Conservation (phyloP, 805 yeast genomes). For the Metschnikowia anglica region DNA sequence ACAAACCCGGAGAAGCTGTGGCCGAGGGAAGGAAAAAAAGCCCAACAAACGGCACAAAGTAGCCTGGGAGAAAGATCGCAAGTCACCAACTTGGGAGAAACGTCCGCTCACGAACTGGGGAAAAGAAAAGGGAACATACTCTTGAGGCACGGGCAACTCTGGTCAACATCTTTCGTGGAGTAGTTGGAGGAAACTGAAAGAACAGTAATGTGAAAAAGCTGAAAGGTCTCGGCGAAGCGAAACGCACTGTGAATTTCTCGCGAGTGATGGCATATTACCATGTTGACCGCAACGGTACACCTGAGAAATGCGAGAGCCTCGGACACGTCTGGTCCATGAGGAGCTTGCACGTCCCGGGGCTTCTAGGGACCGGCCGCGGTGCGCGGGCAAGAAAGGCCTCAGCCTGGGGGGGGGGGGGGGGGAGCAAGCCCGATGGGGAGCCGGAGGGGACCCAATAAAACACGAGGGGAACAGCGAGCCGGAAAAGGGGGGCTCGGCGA, state of each 20-base stretch:
- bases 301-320: slow-evolving; percentile 12
- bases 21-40: no score
- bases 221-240: slow-evolving; percentile 1
- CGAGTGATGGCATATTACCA: slow-evolving; percentile 12
- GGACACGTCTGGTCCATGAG: slow-evolving; percentile 27
- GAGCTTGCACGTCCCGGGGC: slow-evolving; percentile 5
- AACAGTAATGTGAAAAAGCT: slow-evolving; percentile 8
- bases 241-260: slow-evolving; percentile 2
- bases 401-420: no score
- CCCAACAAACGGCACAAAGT: background rate
- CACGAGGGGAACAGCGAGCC: no score
- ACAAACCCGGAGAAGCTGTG: no score
- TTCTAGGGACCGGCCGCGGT: background rate
- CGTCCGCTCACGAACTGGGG: background rate
- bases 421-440: no score
- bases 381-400: background rate
- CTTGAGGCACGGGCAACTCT: slow-evolving; percentile 45
- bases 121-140: slow-evolving; percentile 31
- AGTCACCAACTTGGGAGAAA: background rate
- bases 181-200: slow-evolving; percentile 5
- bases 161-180: slow-evolving; percentile 36
- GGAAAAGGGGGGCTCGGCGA: no score
- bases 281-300: slow-evolving; percentile 11
- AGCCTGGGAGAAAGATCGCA: background rate
- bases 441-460: no score